Base-by-base conservation (phyloP, 2,329 filamentous ascomycete genomes). In the Aspergillus felis region DNA sequence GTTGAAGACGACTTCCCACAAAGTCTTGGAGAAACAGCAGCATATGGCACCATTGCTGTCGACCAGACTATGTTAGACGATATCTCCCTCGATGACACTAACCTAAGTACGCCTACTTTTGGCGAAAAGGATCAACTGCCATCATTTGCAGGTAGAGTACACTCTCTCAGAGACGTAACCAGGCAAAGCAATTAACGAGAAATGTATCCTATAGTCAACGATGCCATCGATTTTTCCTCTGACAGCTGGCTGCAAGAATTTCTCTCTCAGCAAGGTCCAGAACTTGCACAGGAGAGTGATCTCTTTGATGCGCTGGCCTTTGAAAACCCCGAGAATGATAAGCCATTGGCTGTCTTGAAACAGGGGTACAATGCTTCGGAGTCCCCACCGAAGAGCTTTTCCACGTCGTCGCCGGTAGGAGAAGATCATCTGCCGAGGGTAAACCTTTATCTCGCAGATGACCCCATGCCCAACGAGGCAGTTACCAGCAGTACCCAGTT, bases 191-290 rank as follows among this genome's bases (percentile, higher is more conserved):
- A 22, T 28, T 47, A 44, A 49, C 24, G 47, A 50, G 2, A 28
- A 24, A 28, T 47, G 20, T 35, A 35, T 35, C 32, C 29, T 32
- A 25, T 22, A 66, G 63, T 58, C 12, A 50, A 61, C 25, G 64
- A 66, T 17, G 55, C 53, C 4, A 41, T 68, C 20, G 68, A 69
- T 48, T 54, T 69, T n/a, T 53, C 61, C 5, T 55, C 66, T 1
- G 66, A 69, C 22, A 64, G 55, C 42, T 71, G 69, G 69, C 51
- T 70, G n/a, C 67, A 71, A 35, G 66, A 70, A 25, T 62, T 70
- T 20, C 62, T 69, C 50, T 61, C 66, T 5, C 57, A 54, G 7
- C 61, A 62, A 12, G 55, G 59, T 6, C 47, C 61, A 1, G 63
- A 65, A 29, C 17, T 54, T 4, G 27, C 25, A 4, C 57, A 61